phyloP scores from a whole-genome alignment of 768 basidiomycete genomes.

The Candolleomyces efflorescens region DNA sequence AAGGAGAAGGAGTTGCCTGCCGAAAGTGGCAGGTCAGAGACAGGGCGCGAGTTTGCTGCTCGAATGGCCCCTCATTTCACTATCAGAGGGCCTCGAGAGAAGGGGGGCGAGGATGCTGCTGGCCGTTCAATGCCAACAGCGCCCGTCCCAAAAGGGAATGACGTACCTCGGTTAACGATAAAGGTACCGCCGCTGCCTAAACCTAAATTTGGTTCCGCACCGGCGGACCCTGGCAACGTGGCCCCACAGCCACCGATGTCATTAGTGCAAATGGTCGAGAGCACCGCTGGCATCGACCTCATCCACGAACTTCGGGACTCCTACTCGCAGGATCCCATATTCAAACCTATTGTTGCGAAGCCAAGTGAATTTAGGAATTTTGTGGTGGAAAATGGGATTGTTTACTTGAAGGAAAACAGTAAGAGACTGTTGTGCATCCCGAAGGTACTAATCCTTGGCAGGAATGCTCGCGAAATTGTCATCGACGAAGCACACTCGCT shows the following conservation, averaged over 20 bases:
- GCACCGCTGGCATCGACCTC: not conserved
- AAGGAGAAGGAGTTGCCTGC: no score
- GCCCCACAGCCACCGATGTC: not conserved
- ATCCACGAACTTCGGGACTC: not conserved
- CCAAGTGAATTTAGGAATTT: conserved; percentile 16
- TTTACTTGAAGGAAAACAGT: conserved; percentile 11
- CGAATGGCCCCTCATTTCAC: conserved; percentile 1
- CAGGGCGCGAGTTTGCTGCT: conserved; percentile 24
- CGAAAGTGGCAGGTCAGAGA: conserved; percentile 5
- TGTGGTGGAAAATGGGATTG: conserved; percentile 4
- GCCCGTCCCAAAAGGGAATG: no score
- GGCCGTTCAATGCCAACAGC: no score
- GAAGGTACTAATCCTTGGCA: conserved; percentile 10
- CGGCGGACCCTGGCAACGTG: not conserved
- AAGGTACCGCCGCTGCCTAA: no score
- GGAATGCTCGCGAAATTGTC: conserved; percentile 21
- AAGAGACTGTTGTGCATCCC: conserved; percentile 17
- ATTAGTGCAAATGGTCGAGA: conserved; percentile 3
- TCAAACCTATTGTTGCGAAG: conserved; percentile 6
- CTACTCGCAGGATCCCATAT: conserved; percentile 11
- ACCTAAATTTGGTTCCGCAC: not conserved
- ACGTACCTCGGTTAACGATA: no score
- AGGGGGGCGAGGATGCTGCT: not conserved
- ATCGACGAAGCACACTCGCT: conserved; percentile 34
- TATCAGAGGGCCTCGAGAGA: not conserved